Base-by-base conservation (phyloP, 169 alveolate species). In the Cryptosporidium tyzzeri region DNA sequence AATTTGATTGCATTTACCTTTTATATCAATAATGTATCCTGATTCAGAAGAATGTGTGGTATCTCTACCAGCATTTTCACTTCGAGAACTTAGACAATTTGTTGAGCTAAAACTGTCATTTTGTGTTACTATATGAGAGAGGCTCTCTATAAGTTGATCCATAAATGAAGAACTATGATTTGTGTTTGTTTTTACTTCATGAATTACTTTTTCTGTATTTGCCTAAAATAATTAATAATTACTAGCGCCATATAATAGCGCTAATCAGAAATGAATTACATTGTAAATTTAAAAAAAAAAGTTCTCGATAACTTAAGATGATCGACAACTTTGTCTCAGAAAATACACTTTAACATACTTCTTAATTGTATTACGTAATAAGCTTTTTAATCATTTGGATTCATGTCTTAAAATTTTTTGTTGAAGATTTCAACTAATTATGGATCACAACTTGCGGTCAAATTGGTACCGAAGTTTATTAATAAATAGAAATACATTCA, bases 111-210 rank as follows among this genome's bases (percentile, higher is more conserved):
- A 44, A 23, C 70, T 73, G 9, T 23, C 67, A n/a, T 48, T 26
- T 53, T 65, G 18, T 41, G 62, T 10, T 10, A 62, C 80, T 62
- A 80, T 55, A 23, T 80, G 89, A 62, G 89, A 59, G 26, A 80
- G 73, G 37, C 89, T 80, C 68, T 80, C 80, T 33, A 80, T 59
- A 8, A 80, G 62, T 67, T 80, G 59, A 18, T 80, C 89, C 89
- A 80, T 80, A 26, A 62, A 65, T 80, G 53, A 45, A 71, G 6
- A 71, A 26, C n/a, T 29, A 37, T 55, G 35, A 21, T 55, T 55
- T 7, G 31, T 0, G 3, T 23, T 10, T 2, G 44, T n/a, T 65
- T 31, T 65, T 37, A 65, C 71, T 31, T 35, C 71, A 65, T 65
- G 71, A 26, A 65, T 65, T 65, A 33, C 71, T 65, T 65, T 65